Evolutionary conservation across 2,329 filamentous ascomycete species (phyloP).

Genomic region (Cladophialophora bantiana): DNA sequence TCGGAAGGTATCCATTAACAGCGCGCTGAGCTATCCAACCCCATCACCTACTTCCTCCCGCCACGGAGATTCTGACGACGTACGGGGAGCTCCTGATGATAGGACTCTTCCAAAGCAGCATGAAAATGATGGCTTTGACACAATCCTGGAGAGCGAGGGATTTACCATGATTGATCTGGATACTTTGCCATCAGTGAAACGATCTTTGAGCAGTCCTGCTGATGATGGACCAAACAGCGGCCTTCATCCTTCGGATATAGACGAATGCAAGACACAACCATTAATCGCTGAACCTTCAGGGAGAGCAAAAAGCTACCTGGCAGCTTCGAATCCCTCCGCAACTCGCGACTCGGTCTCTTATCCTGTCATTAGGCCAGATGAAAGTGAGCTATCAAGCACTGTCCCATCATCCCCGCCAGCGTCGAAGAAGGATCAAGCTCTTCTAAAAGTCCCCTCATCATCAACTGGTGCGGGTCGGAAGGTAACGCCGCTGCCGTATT

Average conservation of each 20-base stretch:
- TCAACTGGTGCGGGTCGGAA: slow-evolving; percentile 29
- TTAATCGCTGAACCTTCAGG: not conserved
- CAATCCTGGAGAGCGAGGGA: slow-evolving; percentile 64
- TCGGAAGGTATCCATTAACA: slow-evolving; percentile 39
- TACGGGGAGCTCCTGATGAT: slow-evolving; percentile 27
- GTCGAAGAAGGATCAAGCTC: slow-evolving; percentile 14
- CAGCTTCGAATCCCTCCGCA: slow-evolving; percentile 6
- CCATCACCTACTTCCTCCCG: slow-evolving; percentile 40
- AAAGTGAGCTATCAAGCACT: slow-evolving; percentile 39
- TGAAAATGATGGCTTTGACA: slow-evolving; percentile 58
- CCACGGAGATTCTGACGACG: slow-evolving; percentile 35
- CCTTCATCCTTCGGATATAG: not conserved
- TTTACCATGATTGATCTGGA: slow-evolving; percentile 66
- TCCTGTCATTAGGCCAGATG: slow-evolving; percentile 22
- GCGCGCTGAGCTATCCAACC: slow-evolving; percentile 41
- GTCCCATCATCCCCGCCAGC: slow-evolving; percentile 39
- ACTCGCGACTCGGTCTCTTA: not conserved
- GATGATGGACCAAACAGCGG: slow-evolving; percentile 2
- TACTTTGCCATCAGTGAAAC: slow-evolving; percentile 58
- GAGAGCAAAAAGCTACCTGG: not conserved
- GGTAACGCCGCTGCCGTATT: slow-evolving; percentile 37
- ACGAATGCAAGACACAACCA: not conserved
- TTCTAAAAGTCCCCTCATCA: slow-evolving; percentile 26
- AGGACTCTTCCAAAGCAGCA: slow-evolving; percentile 42
- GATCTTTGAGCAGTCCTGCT: slow-evolving; percentile 30